These are phyloP conservation scores for Mesembryanthemum crystallinum DNA, from an alignment of 148 eudicot genomes.

Conservation along the genomic window DNA sequence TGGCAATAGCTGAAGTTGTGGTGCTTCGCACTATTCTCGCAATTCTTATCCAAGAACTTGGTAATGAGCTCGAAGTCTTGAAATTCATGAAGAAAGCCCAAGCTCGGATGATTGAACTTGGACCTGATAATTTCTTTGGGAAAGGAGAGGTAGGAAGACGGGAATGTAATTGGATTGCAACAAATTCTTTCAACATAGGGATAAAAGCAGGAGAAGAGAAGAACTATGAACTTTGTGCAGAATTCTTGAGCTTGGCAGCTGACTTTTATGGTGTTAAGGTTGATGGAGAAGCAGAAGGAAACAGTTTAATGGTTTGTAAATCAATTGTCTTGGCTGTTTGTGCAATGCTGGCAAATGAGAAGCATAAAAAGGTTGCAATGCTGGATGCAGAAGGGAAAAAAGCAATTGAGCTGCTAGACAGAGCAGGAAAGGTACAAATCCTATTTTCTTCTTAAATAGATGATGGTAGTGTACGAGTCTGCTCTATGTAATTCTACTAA, in stretches of 20 bases:
- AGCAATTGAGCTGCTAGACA: constrained; percentile 72
- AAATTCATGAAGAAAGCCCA: constrained; percentile 63
- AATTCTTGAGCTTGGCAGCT: constrained; percentile 67
- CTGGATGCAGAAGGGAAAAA: constrained; percentile 59
- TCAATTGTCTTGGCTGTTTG: constrained; percentile 62
- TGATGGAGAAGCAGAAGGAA: constrained; percentile 66
- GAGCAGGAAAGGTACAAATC: constrained; percentile 71
- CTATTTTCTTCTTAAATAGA: neutral
- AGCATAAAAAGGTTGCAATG: constrained; percentile 48
- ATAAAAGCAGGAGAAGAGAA: constrained; percentile 51
- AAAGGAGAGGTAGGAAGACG: constrained; percentile 88
- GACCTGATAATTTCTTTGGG: constrained; percentile 74
- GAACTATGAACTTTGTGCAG: constrained; percentile 59
- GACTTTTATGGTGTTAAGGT: constrained; percentile 58
- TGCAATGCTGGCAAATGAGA: constrained; percentile 72
- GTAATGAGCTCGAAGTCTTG: constrained; percentile 59
- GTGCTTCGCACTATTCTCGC: constrained; percentile 65
- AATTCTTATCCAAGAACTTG: constrained; percentile 59
- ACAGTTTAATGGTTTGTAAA: constrained; percentile 68
- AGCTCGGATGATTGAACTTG: constrained; percentile 56
- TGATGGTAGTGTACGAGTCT: neutral
- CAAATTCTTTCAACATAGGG: constrained; percentile 74
- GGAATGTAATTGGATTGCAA: constrained; percentile 79
- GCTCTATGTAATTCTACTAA: constrained; percentile 12
- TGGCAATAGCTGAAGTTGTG: constrained; percentile 66